These are phyloP conservation scores for Fusarium penzigii DNA, from an alignment of 2,329 filamentous ascomycete genomes.

Conservation along the genomic window DNA sequence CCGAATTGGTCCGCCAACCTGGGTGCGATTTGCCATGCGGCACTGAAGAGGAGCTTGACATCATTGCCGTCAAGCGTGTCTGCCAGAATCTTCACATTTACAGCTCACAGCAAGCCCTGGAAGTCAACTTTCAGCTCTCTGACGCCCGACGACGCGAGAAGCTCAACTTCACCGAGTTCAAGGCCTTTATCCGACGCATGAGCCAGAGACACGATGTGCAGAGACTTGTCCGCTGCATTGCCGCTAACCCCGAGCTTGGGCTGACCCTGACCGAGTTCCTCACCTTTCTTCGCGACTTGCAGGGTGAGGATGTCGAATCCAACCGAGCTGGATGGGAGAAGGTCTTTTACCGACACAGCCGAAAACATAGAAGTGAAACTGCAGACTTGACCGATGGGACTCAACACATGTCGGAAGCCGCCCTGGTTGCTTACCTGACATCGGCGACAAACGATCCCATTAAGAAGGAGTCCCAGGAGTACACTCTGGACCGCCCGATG, in stretches of 20 bases:
- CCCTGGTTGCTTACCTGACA: constrained; percentile 75
- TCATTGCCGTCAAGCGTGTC: constrained; percentile 76
- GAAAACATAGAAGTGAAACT: constrained; percentile 55
- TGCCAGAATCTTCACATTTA: constrained; percentile 93
- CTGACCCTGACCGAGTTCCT: constrained; percentile 76
- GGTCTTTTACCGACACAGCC: constrained; percentile 70
- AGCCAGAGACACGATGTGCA: constrained; percentile 83
- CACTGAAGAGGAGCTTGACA: constrained; percentile 69
- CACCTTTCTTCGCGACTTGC: constrained; percentile 69
- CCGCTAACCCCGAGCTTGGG: constrained; percentile 59
- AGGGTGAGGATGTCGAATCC: constrained; percentile 73
- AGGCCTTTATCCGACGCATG: constrained; percentile 78
- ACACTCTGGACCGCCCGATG: constrained; percentile 75
- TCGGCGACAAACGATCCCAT: constrained; percentile 74
- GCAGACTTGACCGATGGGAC: constrained; percentile 44
- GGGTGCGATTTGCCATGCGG: constrained; percentile 47
- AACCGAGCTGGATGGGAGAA: constrained; percentile 68
- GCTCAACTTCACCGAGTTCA: constrained; percentile 79
- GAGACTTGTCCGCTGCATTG: constrained; percentile 66
- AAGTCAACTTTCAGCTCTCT: constrained; percentile 71
- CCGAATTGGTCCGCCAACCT: constrained; percentile 74
- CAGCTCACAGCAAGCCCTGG: constrained; percentile 73
- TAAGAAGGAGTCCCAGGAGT: constrained; percentile 58
- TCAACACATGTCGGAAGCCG: constrained; percentile 71
- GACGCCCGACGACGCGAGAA: constrained; percentile 64